Conservation (phyloP, 306 rosid species). For the Begonia peltatifolia region DNA sequence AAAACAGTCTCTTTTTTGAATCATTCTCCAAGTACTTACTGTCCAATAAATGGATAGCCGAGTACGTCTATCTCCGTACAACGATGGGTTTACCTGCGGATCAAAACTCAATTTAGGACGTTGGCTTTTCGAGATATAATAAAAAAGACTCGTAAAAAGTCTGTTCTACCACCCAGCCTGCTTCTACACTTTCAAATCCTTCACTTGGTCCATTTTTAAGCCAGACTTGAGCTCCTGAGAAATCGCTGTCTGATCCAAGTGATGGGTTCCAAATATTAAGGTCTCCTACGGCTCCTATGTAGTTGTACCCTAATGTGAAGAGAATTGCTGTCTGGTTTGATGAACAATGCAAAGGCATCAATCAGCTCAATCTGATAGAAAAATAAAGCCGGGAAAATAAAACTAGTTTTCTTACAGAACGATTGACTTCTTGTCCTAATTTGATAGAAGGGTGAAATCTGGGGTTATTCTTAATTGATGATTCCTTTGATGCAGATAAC, state of each 20-base stretch:
- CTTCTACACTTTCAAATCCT: too few relatives aligned
- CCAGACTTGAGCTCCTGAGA: constrained; percentile 51
- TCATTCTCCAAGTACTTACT: too few relatives aligned
- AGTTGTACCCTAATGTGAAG: constrained; percentile 26
- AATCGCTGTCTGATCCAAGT: constrained; percentile 28
- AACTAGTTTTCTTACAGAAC: constrained; percentile 24
- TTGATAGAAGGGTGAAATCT: not conserved
- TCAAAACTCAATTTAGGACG: too few relatives aligned
- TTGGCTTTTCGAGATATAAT: too few relatives aligned
- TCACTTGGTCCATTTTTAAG: constrained; percentile 20
- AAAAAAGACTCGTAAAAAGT: too few relatives aligned
- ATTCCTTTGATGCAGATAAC: too few relatives aligned
- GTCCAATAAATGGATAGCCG: too few relatives aligned
- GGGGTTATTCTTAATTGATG: too few relatives aligned
- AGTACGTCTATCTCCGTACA: too few relatives aligned
- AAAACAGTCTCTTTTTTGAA: too few relatives aligned
- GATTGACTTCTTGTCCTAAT: constrained; percentile 6
- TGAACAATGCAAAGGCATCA: not conserved
- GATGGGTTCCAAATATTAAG: constrained; percentile 49
- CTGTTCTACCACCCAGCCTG: too few relatives aligned
- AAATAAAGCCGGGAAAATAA: not conserved
- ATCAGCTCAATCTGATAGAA: not conserved
- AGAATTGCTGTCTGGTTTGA: constrained; percentile 28
- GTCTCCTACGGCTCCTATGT: constrained; percentile 43
- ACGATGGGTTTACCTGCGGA: too few relatives aligned